phyloP scores from a whole-genome alignment of 768 basidiomycete genomes.

The Serendipita sp. region DNA sequence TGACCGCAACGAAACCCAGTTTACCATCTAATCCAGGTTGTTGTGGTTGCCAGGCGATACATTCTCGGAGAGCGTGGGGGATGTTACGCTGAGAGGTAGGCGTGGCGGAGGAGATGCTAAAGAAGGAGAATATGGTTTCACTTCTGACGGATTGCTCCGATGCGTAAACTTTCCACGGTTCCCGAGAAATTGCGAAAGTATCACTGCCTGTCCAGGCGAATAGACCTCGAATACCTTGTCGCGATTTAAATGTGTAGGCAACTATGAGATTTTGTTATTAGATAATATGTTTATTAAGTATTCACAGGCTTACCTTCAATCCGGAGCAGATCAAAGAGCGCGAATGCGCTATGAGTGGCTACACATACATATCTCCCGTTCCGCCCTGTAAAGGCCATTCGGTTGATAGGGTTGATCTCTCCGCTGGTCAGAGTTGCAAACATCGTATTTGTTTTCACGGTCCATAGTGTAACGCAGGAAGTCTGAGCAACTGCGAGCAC shows the following conservation, averaged over 20 bases:
- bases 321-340: conserved; percentile 58
- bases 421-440: conserved; percentile 44
- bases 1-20: conserved; percentile 56
- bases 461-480: conserved; percentile 54
- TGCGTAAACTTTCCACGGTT: conserved; percentile 5
- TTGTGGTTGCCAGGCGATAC: conserved; percentile 23
- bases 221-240: background rate
- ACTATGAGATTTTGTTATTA: background rate
- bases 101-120: conserved; percentile 29
- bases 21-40: conserved; percentile 18
- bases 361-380: conserved; percentile 57
- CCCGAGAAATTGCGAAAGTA: background rate
- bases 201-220: background rate
- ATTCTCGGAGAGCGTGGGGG: conserved; percentile 47
- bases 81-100: conserved; percentile 31
- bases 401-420: conserved; percentile 30
- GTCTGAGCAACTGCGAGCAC: conserved; percentile 62
- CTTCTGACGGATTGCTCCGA: conserved; percentile 15
- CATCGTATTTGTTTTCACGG: conserved; percentile 44
- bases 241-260: conserved; percentile 8
- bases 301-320: conserved; percentile 36
- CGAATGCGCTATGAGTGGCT: conserved; percentile 30
- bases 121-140: conserved; percentile 32
- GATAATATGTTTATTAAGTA: background rate
- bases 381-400: conserved; percentile 48